A percentile compares a stretch with the other conserved stretches of the same genome.
Evolutionary conservation across 371 early-diverging fungal species (phyloP).

Genomic region (Rhizomucor miehei): DNA sequence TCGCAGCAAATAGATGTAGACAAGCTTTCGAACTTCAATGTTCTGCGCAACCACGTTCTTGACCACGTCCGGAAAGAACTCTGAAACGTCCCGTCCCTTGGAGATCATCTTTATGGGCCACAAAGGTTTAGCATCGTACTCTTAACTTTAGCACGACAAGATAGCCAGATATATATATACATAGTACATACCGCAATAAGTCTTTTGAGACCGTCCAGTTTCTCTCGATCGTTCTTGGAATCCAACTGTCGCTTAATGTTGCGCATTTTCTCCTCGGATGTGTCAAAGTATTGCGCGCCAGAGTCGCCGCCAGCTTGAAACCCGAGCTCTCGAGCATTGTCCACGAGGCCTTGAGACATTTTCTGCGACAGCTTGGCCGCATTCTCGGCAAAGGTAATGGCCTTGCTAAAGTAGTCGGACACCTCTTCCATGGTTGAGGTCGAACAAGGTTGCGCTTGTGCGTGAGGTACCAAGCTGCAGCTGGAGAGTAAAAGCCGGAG

Average conservation of each 20-base stretch:
- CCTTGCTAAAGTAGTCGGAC: constrained; percentile 69
- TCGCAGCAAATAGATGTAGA: constrained; percentile 90
- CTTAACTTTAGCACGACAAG: too few species aligned
- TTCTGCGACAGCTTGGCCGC: constrained; percentile 85
- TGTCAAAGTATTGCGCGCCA: constrained; percentile 81
- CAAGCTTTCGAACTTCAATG: constrained; percentile 89
- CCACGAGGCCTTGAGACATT: constrained; percentile 81
- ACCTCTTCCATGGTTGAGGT: constrained; percentile 33
- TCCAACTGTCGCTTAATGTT: constrained; percentile 77
- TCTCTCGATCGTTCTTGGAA: constrained; percentile 87
- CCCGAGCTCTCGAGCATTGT: constrained; percentile 84
- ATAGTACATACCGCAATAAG: constrained; percentile 75
- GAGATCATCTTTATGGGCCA: constrained; percentile 86
- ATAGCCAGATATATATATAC: constrained; percentile 2
- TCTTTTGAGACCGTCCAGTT: constrained; percentile 86
- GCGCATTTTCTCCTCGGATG: constrained; percentile 78
- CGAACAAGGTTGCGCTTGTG: too few species aligned
- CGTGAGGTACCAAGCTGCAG: too few species aligned
- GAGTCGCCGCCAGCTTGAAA: constrained; percentile 62
- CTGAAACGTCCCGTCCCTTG: constrained; percentile 89
- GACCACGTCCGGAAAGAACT: constrained; percentile 93
- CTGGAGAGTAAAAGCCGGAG: too few species aligned
- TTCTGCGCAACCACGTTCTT: constrained; percentile 93
- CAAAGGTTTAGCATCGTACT: constrained; percentile 1
- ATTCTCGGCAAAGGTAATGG: constrained; percentile 74